Evolutionary conservation across 1,284 basidiomycete genomes (phyloP), one percentile per base, ranked within the genome.

Genomic region (Stygiomarasmius scandens): DNA sequence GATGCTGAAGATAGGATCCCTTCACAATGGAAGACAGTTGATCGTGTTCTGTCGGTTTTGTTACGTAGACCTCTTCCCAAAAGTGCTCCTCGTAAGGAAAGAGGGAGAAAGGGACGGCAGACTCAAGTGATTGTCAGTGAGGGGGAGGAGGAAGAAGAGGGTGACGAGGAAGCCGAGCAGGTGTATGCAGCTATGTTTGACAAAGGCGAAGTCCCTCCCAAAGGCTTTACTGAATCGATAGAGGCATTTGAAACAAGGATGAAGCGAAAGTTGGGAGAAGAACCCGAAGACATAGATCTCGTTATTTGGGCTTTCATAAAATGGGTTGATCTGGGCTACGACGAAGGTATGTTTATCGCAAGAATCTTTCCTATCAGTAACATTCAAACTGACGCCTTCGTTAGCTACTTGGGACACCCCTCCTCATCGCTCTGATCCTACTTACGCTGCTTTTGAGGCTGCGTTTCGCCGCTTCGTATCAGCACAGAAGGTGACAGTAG

Each of bases 331-430:
- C 77, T 96, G 45, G 87, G 89, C 25, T 97, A 98, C 63, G 92
- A 95, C 32, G 87, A 95, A 75, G 86, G 93, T 93, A 56, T n/a
- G n/a, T n/a, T n/a, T n/a, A n/a, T n/a, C n/a, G n/a, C n/a, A n/a
- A n/a, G n/a, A n/a, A n/a, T n/a, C n/a, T n/a, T n/a, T n/a, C n/a
- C n/a, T n/a, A n/a, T n/a, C n/a, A n/a, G n/a, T n/a, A n/a, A n/a
- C n/a, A n/a, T n/a, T n/a, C 3, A 32, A n/a, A 59, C 32, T 41
- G 47, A 34, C 50, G 38, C 27, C 52, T 20, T 58, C 63, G 48
- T n/a, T 69, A 92, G 93, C 92, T n/a, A 90, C 90, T 9, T 96
- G 92, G 91, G 95, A 96, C 71, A 87, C 92, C 10, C 94, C 94
- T 1, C 92, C 92, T 44, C 78, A 77, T n/a, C 67, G 64, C 1